These are phyloP conservation scores for Pichia manshurica DNA, from an alignment of 805 yeast genomes.

Conservation along the genomic window DNA sequence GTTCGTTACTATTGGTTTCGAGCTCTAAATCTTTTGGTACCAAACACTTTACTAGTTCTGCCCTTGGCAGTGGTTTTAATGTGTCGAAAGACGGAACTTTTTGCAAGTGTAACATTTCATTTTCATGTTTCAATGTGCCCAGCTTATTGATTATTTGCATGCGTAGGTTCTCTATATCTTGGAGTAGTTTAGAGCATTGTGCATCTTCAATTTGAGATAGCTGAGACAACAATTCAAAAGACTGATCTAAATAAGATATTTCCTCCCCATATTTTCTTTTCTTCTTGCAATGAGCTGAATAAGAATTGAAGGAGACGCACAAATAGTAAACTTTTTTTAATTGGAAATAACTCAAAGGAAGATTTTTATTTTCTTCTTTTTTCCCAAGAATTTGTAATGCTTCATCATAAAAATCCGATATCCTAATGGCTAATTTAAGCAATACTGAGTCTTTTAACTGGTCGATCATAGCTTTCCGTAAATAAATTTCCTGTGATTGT, in stretches of 20 bases:
- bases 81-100: slow-evolving; percentile 45
- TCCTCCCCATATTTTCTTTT: slow-evolving; percentile 63
- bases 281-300: slow-evolving; percentile 44
- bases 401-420: slow-evolving; percentile 45
- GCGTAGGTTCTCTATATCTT: slow-evolving; percentile 48
- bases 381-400: not conserved
- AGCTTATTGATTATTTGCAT: slow-evolving; percentile 40
- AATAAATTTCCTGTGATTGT: slow-evolving; percentile 82
- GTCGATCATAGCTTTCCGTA: slow-evolving; percentile 61
- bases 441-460: slow-evolving; percentile 53
- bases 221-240: slow-evolving; percentile 33
- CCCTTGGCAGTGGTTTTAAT: slow-evolving; percentile 40
- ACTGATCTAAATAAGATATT: slow-evolving; percentile 49
- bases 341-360: slow-evolving; percentile 58
- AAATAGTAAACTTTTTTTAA: slow-evolving; percentile 60
- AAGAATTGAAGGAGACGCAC: slow-evolving; percentile 66
- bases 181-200: slow-evolving; percentile 30
- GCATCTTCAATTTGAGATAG: not conserved
- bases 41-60: slow-evolving; percentile 47
- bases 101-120: slow-evolving; percentile 71
- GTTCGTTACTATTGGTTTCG: slow-evolving; percentile 22
- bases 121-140: slow-evolving; percentile 63
- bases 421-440: slow-evolving; percentile 60
- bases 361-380: slow-evolving; percentile 28
- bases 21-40: slow-evolving; percentile 31